phyloP scores from a whole-genome alignment of 768 basidiomycete genomes.

The Xerocomus spinulosus region DNA sequence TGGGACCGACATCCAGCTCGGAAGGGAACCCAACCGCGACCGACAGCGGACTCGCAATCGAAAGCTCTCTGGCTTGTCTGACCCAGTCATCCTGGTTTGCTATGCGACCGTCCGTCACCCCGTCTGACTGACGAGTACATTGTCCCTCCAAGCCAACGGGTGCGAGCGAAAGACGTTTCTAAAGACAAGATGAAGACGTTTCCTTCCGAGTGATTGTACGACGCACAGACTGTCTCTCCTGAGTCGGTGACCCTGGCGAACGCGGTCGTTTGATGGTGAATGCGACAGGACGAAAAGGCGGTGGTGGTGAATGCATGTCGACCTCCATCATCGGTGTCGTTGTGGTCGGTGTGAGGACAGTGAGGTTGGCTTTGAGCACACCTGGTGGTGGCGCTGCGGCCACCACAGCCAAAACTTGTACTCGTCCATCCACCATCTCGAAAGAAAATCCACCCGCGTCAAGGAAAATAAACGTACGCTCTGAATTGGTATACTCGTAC shows the following conservation, averaged over 20 bases:
- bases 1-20: background rate
- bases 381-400: background rate
- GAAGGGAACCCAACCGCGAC: constrained; percentile 14
- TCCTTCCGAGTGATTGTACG: background rate
- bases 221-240: constrained; percentile 54
- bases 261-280: constrained; percentile 50
- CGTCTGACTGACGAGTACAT: constrained; percentile 24
- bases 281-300: constrained; percentile 36
- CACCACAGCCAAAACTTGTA: no score
- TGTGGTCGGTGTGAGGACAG: background rate
- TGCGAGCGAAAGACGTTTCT: constrained; percentile 60
- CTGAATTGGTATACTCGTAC: constrained; percentile 6
- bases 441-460: no score
- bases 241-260: constrained; percentile 48
- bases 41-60: constrained; percentile 38
- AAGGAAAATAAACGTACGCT: background rate
- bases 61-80: constrained; percentile 58
- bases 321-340: constrained; percentile 45
- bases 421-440: no score
- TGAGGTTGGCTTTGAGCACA: background rate
- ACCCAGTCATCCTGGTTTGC: constrained; percentile 72
- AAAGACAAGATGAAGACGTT: background rate
- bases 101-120: constrained; percentile 25
- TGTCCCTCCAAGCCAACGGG: constrained; percentile 24
- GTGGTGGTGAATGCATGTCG: constrained; percentile 45